Percentiles rank a stretch among this genome's conserved stretches.
These are phyloP conservation scores for Actinomucor elegans DNA, from an alignment of 371 early-diverging fungal genomes.

Conservation along the genomic window DNA sequence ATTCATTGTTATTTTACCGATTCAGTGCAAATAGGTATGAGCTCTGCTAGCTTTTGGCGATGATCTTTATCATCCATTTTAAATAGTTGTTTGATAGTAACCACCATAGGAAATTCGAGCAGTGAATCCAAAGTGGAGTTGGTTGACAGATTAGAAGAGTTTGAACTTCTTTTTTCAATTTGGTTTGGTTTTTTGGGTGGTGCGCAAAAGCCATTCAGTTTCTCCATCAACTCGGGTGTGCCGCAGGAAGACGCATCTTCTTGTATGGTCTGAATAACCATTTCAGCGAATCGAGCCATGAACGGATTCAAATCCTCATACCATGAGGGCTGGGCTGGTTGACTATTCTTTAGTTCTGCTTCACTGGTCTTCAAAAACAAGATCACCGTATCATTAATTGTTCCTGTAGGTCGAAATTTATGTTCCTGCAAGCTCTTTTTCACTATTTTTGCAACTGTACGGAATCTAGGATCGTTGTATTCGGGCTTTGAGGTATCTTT, in stretches of 20 bases:
- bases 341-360: conserved; percentile 22
- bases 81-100: conserved; percentile 26
- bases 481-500: conserved; percentile 26
- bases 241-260: conserved; percentile 39
- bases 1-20: conserved; percentile 21
- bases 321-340: conserved; percentile 22
- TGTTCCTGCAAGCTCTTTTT: conserved; percentile 30
- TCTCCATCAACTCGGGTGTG: conserved; percentile 42
- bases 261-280: conserved; percentile 40
- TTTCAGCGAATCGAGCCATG: conserved; percentile 33
- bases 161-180: not conserved
- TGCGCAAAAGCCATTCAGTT: conserved; percentile 8
- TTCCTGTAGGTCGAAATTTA: conserved; percentile 32
- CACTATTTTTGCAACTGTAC: conserved; percentile 21
- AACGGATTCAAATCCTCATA: conserved; percentile 33
- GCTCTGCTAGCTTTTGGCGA: conserved; percentile 16
- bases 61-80: conserved; percentile 23
- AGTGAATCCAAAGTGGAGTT: not conserved
- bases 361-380: conserved; percentile 37
- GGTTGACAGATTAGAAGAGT: not conserved
- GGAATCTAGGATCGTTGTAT: conserved; percentile 28
- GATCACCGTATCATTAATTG: conserved; percentile 38
- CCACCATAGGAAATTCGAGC: conserved; percentile 26
- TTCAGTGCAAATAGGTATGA: conserved; percentile 28
- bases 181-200: conserved; percentile 2